phyloP scores from a whole-genome alignment of 306 rosid genomes.

The Trichosanthes cucumerina region DNA sequence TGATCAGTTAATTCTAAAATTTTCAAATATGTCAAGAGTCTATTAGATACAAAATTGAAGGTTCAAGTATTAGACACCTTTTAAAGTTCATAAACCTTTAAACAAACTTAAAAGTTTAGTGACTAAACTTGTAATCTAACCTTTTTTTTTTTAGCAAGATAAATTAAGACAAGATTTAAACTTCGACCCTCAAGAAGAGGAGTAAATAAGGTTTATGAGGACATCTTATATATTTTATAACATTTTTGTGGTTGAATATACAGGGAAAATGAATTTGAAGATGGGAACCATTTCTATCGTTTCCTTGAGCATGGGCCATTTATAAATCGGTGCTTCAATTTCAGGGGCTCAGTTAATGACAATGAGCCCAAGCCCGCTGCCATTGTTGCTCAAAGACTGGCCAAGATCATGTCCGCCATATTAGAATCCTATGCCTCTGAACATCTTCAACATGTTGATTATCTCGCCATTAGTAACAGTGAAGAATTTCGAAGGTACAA shows the following conservation, averaged over 20 bases:
- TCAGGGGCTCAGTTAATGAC: constrained; percentile 46
- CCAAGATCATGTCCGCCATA: constrained; percentile 81
- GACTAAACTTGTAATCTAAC: too few relatives aligned
- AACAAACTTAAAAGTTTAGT: too few relatives aligned
- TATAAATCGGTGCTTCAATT: constrained; percentile 59
- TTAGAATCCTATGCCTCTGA: constrained; percentile 83
- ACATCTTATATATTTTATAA: background rate
- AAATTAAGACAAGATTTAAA: too few relatives aligned
- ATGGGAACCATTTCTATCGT: constrained; percentile 72
- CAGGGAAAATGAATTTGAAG: constrained; percentile 75
- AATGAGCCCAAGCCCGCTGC: constrained; percentile 58
- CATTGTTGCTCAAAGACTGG: constrained; percentile 38
- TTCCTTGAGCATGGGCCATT: constrained; percentile 83
- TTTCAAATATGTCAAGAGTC: too few relatives aligned
- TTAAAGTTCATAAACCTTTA: too few relatives aligned
- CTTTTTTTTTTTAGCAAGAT: too few relatives aligned
- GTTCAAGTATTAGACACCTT: too few relatives aligned
- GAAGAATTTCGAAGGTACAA: constrained; percentile 88
- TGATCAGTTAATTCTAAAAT: too few relatives aligned
- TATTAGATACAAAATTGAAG: too few relatives aligned
- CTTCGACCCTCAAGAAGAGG: too few relatives aligned
- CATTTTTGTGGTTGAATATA: constrained; percentile 5
- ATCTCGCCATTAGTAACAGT: constrained; percentile 60
- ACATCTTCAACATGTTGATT: constrained; percentile 55
- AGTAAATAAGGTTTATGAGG: too few relatives aligned